Conservation (phyloP, 1,139 yeast species). For the Blastobotrys illinoisensis region DNA sequence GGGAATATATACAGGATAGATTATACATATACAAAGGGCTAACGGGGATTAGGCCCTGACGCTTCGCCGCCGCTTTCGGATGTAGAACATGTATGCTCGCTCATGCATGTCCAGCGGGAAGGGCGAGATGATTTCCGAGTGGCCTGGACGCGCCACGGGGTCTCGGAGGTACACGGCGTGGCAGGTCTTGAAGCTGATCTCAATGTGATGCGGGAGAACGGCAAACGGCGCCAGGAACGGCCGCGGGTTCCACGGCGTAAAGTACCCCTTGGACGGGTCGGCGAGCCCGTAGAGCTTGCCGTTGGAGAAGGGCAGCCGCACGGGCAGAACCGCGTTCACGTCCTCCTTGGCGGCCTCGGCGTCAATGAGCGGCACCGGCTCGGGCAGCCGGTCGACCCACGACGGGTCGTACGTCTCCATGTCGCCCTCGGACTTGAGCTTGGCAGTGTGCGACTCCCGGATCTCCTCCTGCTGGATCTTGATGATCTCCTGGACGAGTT, state of each 20-base stretch:
- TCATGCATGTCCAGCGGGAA: conserved; percentile 80
- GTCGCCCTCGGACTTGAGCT: conserved; percentile 25
- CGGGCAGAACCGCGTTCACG: conserved; percentile 34
- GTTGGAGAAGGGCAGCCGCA: conserved; percentile 37
- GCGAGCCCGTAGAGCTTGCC: conserved; percentile 68
- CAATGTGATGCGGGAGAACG: conserved; percentile 85
- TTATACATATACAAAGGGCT: neutral
- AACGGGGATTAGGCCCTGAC: neutral
- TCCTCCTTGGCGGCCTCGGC: conserved; percentile 53
- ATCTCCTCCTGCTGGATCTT: conserved; percentile 47
- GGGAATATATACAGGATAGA: neutral
- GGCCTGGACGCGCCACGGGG: conserved; percentile 96
- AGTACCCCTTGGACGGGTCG: conserved; percentile 72
- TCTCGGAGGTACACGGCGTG: conserved; percentile 94
- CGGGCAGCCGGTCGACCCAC: conserved; percentile 52
- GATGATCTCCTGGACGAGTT: conserved; percentile 50
- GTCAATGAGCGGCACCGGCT: conserved; percentile 44
- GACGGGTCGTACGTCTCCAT: conserved; percentile 46
- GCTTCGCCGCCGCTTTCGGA: conserved; percentile 45
- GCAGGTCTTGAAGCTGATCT: conserved; percentile 82
- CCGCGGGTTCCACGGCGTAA: conserved; percentile 96
- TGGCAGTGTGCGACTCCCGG: conserved; percentile 34
- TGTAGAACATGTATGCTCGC: conserved; percentile 93
- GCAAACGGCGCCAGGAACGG: conserved; percentile 92
- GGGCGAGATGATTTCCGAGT: conserved; percentile 92